A percentile compares a stretch with the other conserved stretches of the same genome.
phyloP scores from a whole-genome alignment of 139 green algal species.

The Chlamydomonas urium region DNA sequence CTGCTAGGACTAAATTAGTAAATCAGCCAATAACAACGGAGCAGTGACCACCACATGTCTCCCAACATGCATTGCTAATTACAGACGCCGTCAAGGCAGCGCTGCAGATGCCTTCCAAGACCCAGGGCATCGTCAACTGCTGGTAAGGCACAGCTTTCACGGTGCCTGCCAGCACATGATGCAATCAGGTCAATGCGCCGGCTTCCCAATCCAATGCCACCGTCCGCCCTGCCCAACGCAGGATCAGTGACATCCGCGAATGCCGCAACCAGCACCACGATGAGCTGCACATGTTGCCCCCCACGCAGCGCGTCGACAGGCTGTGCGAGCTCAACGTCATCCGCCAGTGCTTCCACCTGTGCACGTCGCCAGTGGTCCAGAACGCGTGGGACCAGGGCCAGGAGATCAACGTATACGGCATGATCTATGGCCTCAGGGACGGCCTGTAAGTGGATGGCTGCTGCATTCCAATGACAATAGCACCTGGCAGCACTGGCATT shows the following conservation, averaged over 20 bases:
- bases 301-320: conserved; percentile 27
- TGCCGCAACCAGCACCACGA: conserved; percentile 68
- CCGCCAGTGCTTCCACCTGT: conserved; percentile 75
- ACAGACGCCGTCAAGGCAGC: conserved; percentile 39
- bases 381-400: conserved; percentile 67
- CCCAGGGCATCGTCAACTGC: conserved; percentile 65
- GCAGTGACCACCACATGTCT: too few species aligned
- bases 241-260: conserved; percentile 43
- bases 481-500: neutral
- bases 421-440: conserved; percentile 59
- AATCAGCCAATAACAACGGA: too few species aligned
- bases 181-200: too few species aligned
- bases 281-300: conserved; percentile 67
- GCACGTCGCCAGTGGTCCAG: conserved; percentile 66
- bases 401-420: conserved; percentile 64
- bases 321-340: conserved; percentile 65
- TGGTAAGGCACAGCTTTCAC: too few species aligned
- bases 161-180: too few species aligned
- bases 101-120: conserved; percentile 53
- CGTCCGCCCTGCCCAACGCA: too few species aligned
- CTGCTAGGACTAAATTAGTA: too few species aligned
- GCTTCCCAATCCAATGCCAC: too few species aligned
- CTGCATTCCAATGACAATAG: neutral
- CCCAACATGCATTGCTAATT: too few species aligned
- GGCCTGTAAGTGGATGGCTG: conserved; percentile 22